phyloP scores from a whole-genome alignment of 2,329 filamentous ascomycete genomes.

The Blumeriella jaapii region DNA sequence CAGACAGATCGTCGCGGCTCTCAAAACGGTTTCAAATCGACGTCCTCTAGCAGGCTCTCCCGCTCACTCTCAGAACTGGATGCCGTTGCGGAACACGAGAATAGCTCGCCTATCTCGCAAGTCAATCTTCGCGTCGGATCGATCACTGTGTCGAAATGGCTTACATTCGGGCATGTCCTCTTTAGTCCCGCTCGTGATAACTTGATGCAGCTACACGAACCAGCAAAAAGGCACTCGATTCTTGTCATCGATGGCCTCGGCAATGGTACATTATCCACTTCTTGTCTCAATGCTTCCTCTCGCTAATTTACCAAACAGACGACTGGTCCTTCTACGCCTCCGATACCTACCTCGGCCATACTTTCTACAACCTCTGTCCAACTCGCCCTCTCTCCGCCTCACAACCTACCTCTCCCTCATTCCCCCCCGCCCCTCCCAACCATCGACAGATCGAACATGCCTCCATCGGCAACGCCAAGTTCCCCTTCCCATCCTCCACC shows the following conservation, averaged over 20 bases:
- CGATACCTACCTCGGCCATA: constrained; percentile 63
- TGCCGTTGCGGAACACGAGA: constrained; percentile 30
- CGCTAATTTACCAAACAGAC: constrained; percentile 30
- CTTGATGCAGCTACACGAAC: constrained; percentile 39
- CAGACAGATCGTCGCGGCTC: constrained; percentile 9
- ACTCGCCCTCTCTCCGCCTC: constrained; percentile 36
- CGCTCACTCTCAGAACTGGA: constrained; percentile 13
- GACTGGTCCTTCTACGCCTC: constrained; percentile 84
- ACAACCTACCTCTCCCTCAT: constrained; percentile 32
- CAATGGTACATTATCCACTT: constrained; percentile 36
- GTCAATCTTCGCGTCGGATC: constrained; percentile 71
- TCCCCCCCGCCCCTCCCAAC: constrained; percentile 51
- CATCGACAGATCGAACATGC: constrained; percentile 63
- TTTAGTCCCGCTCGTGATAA: constrained; percentile 72
- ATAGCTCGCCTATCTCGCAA: constrained; percentile 53
- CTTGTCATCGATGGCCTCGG: constrained; percentile 74
- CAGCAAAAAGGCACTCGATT: constrained; percentile 47
- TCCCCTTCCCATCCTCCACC: constrained; percentile 65
- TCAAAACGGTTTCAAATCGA: constrained; percentile 14
- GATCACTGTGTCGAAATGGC: constrained; percentile 79
- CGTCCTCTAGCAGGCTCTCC: constrained; percentile 13
- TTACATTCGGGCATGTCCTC: constrained; percentile 72
- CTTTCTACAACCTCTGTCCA: constrained; percentile 65
- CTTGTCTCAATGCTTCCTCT: neutral
- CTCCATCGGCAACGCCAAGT: constrained; percentile 41